Percentiles rank a stretch among this genome's conserved stretches.
Evolutionary conservation across 164 flowering plant genomes (phyloP).

Genomic region (Akebia trifoliata): DNA sequence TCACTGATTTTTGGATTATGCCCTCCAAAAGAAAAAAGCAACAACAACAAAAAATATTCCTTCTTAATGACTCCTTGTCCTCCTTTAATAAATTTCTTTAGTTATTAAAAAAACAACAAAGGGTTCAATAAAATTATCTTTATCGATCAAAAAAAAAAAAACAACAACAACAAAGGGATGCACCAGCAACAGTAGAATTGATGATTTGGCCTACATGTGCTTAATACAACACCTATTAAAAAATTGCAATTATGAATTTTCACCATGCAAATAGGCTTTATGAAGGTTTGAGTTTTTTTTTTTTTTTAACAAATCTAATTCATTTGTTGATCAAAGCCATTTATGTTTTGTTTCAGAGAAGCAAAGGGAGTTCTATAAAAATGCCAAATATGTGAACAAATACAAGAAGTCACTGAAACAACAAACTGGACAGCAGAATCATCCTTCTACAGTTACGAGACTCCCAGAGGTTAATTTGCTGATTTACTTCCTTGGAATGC

Average conservation of each 20-base stretch:
- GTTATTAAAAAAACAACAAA: too few species aligned
- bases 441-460: conserved; percentile 12
- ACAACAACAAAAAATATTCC: too few species aligned
- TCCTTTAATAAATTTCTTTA: too few species aligned
- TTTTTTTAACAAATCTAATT: neutral
- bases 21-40: too few species aligned
- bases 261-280: neutral
- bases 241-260: neutral
- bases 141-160: too few species aligned
- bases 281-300: neutral
- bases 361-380: conserved; percentile 79
- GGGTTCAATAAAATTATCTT: too few species aligned
- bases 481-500: neutral
- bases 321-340: neutral
- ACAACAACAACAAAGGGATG: too few species aligned
- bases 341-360: conserved; percentile 44
- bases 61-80: too few species aligned
- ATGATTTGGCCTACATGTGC: neutral
- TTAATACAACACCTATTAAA: neutral
- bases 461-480: conserved; percentile 33
- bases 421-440: conserved; percentile 24
- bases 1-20: too few species aligned
- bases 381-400: conserved; percentile 67
- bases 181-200: too few species aligned
- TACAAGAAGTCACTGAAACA: conserved; percentile 61